phyloP scores from a whole-genome alignment of 805 yeast species.

The Candida arabinofermentans region DNA sequence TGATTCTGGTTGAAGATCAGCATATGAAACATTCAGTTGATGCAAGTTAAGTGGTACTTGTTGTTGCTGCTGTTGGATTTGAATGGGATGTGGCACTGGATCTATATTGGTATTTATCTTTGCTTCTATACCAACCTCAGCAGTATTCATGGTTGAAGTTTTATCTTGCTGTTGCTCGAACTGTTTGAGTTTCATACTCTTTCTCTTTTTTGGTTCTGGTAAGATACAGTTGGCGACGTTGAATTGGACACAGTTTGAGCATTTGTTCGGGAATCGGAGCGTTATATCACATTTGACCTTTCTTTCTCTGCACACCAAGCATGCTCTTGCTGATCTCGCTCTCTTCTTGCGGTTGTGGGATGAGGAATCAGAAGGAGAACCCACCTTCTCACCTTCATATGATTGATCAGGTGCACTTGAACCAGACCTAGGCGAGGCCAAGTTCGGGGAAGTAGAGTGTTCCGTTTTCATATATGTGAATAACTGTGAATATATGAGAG shows the following conservation, averaged over 20 bases:
- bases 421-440: background rate
- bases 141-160: slow-evolving; percentile 1
- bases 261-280: slow-evolving; percentile 41
- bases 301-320: slow-evolving; percentile 72
- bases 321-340: slow-evolving; percentile 67
- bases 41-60: too few relatives aligned
- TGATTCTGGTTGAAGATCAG: too few relatives aligned
- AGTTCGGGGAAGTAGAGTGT: too few relatives aligned
- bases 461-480: too few relatives aligned
- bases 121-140: slow-evolving; percentile 1
- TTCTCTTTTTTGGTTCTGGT: slow-evolving; percentile 43
- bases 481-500: too few relatives aligned
- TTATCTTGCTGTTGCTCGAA: slow-evolving; percentile 9
- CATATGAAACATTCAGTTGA: too few relatives aligned
- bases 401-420: background rate
- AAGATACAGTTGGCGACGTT: slow-evolving; percentile 61
- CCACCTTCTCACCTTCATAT: background rate
- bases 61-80: too few relatives aligned
- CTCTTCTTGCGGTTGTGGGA: slow-evolving; percentile 25
- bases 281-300: slow-evolving; percentile 80
- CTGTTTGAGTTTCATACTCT: slow-evolving; percentile 22
- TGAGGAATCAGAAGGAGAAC: background rate
- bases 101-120: background rate
- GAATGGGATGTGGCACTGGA: too few relatives aligned
- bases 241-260: slow-evolving; percentile 69